These are phyloP conservation scores for Colletotrichum sp. DNA, from an alignment of 2,329 filamentous ascomycete species.

Conservation along the genomic window DNA sequence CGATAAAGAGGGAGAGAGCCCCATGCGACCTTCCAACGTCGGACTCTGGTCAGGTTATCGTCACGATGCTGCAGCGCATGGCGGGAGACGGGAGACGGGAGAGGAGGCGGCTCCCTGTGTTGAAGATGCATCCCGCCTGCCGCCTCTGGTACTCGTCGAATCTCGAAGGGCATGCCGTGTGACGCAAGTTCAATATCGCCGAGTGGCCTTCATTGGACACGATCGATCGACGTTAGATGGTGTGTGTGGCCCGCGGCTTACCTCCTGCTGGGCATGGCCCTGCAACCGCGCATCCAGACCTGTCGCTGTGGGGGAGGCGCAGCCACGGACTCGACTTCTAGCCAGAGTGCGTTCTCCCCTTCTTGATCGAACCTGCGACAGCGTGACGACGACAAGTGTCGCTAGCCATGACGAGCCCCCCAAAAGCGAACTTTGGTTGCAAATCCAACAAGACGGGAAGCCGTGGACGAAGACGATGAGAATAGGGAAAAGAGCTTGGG, in stretches of 20 bases:
- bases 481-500: neutral
- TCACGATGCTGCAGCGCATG: neutral
- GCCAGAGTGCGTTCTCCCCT: neutral
- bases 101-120: neutral
- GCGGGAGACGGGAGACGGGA: neutral
- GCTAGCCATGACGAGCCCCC: neutral
- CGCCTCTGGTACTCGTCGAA: neutral
- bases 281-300: neutral
- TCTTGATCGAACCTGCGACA: neutral
- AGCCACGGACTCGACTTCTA: neutral
- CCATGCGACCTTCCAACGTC: conserved; percentile 1
- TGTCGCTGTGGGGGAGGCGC: neutral
- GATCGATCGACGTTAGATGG: neutral
- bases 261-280: neutral
- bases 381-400: neutral
- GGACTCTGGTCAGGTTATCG: neutral
- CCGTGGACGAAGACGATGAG: neutral
- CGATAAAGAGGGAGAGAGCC: neutral
- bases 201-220: neutral
- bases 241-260: neutral
- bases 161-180: neutral
- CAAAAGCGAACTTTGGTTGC: neutral
- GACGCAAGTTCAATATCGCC: neutral
- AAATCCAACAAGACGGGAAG: neutral
- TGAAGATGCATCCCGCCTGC: neutral